Conservation (phyloP, 345 rosid species). For the Populus davidiana region DNA sequence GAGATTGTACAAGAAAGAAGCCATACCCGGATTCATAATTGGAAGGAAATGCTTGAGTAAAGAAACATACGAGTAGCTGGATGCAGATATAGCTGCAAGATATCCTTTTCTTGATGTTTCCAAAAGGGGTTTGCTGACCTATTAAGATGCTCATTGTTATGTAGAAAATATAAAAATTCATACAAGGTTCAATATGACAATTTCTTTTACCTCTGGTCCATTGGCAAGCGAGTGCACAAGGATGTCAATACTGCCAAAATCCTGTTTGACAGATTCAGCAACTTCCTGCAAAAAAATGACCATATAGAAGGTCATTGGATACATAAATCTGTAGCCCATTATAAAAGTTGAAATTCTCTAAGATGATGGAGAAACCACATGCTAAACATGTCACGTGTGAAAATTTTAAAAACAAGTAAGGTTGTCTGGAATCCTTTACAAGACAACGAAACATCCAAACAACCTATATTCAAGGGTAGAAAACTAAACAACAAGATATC, state of each 20-base stretch:
- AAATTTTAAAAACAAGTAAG: neutral
- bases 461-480: neutral
- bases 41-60: constrained; percentile 83
- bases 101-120: constrained; percentile 95
- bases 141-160: constrained; percentile 3
- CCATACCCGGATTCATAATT: constrained; percentile 84
- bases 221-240: constrained; percentile 96
- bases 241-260: constrained; percentile 87
- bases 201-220: constrained; percentile 75
- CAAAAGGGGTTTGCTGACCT: constrained; percentile 88
- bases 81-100: constrained; percentile 89
- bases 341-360: neutral
- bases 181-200: neutral
- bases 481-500: neutral
- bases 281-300: constrained; percentile 54
- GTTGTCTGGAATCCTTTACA: neutral
- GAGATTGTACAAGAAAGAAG: constrained; percentile 4
- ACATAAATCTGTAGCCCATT: neutral
- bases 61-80: constrained; percentile 91
- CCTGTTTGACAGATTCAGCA: constrained; percentile 77
- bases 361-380: neutral
- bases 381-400: neutral
- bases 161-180: neutral
- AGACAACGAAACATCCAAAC: neutral
- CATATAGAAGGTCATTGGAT: neutral